phyloP scores from a whole-genome alignment of 148 eudicot species.

The Chenopodium formosanum region DNA sequence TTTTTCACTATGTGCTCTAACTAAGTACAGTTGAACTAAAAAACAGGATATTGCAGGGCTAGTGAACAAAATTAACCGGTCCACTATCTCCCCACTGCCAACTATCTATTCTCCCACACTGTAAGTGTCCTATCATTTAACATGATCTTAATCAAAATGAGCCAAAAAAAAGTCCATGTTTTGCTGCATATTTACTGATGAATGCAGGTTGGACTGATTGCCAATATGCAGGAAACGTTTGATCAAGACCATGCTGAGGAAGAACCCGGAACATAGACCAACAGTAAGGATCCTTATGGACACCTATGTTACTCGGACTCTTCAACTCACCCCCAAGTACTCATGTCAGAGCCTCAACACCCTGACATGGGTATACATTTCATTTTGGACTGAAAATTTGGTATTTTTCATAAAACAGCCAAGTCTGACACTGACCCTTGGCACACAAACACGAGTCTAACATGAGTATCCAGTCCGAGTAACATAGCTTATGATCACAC shows the following conservation, averaged over 20 bases:
- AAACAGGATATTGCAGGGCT: conserved; percentile 49
- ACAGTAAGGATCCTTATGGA: conserved; percentile 26
- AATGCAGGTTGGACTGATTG: neutral
- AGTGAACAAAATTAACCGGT: conserved; percentile 60
- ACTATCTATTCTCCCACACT: conserved; percentile 47
- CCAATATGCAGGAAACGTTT: conserved; percentile 43
- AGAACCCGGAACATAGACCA: conserved; percentile 57
- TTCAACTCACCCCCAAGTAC: neutral
- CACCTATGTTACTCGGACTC: neutral
- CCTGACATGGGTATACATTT: too few species aligned
- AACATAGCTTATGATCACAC: neutral
- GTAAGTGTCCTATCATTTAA: conserved; percentile 31
- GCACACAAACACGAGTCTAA: too few species aligned
- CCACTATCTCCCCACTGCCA: conserved; percentile 65
- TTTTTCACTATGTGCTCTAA: neutral
- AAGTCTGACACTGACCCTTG: too few species aligned
- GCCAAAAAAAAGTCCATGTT: neutral
- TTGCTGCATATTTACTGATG: conserved; percentile 6
- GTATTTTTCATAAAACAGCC: neutral
- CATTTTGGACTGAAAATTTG: neutral
- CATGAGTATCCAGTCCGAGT: too few species aligned
- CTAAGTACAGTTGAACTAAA: neutral
- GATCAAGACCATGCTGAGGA: conserved; percentile 57
- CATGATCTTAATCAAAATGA: neutral
- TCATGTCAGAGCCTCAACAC: too few species aligned